Evolutionary conservation across 192 early-diverging fungal genomes (phyloP), one percentile per base, ranked within the genome.

Genomic region (Linnemannia elongata): DNA sequence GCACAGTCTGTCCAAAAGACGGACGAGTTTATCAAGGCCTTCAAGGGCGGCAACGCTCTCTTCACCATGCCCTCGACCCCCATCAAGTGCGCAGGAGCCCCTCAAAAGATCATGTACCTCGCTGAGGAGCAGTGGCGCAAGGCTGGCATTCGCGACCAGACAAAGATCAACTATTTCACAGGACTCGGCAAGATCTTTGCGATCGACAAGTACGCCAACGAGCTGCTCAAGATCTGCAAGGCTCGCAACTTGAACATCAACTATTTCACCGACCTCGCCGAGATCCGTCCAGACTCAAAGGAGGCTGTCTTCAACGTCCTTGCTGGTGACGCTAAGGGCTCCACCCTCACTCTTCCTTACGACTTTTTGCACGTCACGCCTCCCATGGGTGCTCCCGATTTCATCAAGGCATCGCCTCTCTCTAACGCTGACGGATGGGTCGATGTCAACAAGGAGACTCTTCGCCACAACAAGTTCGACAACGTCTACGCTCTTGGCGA

Each of bases 61-160:
- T 97, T 97, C 83, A 97, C 97, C 30, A 96, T 97, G 93, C 97
- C 97, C 39, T 90, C 92, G 41, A 95, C 96, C 18, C 96, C 97
- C 13, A 93, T 97, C 87, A 97, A 97, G 89, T 97, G 96, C 79
- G 95, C 96, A 24, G 97, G 97, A 57, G 97, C 96, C 0, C 96
- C 97, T 39, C 94, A 95, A 86, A 97, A 97, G 91, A 96, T 97
- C 47, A 93, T 94, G 38, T 97, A 96, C 81, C 90, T 97, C 54
- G 95, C 96, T 30, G 97, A 97, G 87, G 97, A 97, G 81, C 84
- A 91, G 30, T 95, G 95, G 92, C 92, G 96, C 82, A 89, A 94
- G 70, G 92, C 91, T 22, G 94, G 92, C 39, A 77, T 95, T 33
- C 95, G 96, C 55, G 88, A 93, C 76, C 90, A 93, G 80, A 90